Conservation (phyloP, 208 protist species). For the Histomonas meleagridis region DNA sequence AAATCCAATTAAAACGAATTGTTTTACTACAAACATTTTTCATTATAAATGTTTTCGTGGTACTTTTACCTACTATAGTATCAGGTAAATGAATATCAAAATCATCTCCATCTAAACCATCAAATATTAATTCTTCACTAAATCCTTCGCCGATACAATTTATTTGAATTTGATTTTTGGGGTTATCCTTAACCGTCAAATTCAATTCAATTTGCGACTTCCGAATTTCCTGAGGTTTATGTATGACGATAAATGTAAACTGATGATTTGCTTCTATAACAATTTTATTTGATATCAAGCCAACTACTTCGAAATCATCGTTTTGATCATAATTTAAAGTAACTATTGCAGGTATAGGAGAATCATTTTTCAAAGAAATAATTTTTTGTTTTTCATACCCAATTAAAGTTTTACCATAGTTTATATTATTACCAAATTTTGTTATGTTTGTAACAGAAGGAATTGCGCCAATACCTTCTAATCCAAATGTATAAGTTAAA, state of each 20-base stretch:
- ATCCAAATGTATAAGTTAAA: background rate
- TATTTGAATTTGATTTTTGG: background rate
- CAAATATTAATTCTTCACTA: constrained; percentile 13
- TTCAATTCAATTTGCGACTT: background rate
- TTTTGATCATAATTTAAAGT: background rate
- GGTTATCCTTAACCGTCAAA: background rate
- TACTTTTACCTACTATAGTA: background rate
- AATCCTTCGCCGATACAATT: background rate
- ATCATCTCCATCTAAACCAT: background rate
- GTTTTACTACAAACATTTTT: background rate
- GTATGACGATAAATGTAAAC: background rate
- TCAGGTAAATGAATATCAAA: background rate
- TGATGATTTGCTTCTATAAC: background rate
- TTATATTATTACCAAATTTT: background rate
- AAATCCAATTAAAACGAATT: background rate
- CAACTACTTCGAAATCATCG: background rate
- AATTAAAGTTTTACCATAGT: constrained; percentile 12
- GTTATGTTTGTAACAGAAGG: background rate
- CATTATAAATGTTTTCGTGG: background rate
- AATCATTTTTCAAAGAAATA: background rate
- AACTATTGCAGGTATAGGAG: background rate
- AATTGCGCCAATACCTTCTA: background rate
- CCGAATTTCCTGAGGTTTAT: background rate
- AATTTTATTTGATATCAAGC: background rate
- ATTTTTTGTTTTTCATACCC: background rate